Conservation (phyloP, 31 red algal genomes). For the Asparagopsis taxiformis region DNA sequence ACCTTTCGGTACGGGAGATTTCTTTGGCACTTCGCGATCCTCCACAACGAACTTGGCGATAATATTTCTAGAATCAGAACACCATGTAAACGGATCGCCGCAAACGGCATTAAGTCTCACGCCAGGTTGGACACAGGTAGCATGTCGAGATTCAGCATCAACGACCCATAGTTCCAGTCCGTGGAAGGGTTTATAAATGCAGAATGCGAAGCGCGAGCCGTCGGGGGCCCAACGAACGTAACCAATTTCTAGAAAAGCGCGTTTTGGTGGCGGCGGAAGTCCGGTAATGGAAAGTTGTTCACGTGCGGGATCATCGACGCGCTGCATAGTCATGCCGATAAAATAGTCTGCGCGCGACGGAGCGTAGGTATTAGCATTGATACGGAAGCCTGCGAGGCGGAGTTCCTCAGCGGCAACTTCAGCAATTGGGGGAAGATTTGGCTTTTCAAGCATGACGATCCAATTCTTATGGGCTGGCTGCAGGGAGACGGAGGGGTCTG, state of each 20-base stretch:
- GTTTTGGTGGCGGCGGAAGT: constrained; percentile 44
- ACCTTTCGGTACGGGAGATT: constrained; percentile 62
- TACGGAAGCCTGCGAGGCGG: constrained; percentile 89
- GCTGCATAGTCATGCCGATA: constrained; percentile 65
- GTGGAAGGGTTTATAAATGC: constrained; percentile 54
- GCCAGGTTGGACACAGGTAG: constrained; percentile 31
- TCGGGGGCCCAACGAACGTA: constrained; percentile 92
- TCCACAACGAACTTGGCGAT: constrained; percentile 77
- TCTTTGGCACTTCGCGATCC: constrained; percentile 46
- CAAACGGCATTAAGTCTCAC: constrained; percentile 71
- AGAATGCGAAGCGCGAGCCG: constrained; percentile 81
- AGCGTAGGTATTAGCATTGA: constrained; percentile 85
- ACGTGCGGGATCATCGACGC: constrained; percentile 42
- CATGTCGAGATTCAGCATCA: constrained; percentile 35
- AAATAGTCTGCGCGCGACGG: constrained; percentile 85
- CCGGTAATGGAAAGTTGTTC: constrained; percentile 32
- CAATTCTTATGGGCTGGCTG: constrained; percentile 63
- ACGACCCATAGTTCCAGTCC: constrained; percentile 84
- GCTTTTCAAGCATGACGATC: constrained; percentile 71
- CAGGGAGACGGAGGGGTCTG: constrained; percentile 70
- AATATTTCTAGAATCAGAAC: constrained; percentile 40
- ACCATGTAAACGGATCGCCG: constrained; percentile 75
- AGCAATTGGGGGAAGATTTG: constrained; percentile 75
- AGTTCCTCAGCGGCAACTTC: constrained; percentile 81
- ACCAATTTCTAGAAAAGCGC: constrained; percentile 64